Conservation (phyloP, 805 yeast genomes). For the Metschnikowia bowlesiae region DNA sequence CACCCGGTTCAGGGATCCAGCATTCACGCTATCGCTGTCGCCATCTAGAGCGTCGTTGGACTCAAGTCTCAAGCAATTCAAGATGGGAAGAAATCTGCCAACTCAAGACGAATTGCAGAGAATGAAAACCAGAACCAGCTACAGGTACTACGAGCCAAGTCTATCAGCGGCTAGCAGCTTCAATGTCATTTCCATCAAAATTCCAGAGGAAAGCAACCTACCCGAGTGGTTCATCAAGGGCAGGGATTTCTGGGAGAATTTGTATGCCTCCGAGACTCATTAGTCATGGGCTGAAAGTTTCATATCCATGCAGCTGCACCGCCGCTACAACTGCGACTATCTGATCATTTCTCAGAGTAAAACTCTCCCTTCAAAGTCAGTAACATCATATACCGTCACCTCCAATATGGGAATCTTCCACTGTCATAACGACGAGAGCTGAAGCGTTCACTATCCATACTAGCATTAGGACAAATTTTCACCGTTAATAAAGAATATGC, state of each 20-base stretch:
- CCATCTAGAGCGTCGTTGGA: constrained; percentile 15
- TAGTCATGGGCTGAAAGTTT: not conserved
- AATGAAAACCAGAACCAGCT: constrained; percentile 23
- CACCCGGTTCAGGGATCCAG: constrained; percentile 19
- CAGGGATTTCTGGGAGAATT: constrained; percentile 60
- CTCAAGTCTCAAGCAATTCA: constrained; percentile 11
- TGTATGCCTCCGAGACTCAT: not conserved
- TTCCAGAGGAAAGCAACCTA: constrained; percentile 61
- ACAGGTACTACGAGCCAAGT: constrained; percentile 40
- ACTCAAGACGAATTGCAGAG: constrained; percentile 12
- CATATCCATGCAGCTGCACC: not conserved
- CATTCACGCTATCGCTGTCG: constrained; percentile 7
- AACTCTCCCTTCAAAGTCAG: no score
- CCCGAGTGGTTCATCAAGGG: constrained; percentile 73
- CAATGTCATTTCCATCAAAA: constrained; percentile 39
- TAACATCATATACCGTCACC: no score
- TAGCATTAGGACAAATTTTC: no score
- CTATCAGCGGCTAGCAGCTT: constrained; percentile 33
- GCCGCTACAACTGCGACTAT: not conserved
- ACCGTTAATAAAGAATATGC: not conserved
- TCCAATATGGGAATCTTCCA: no score
- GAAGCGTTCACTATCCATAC: no score
- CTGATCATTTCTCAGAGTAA: no score
- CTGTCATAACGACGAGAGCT: no score
- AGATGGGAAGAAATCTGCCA: constrained; percentile 8